These are phyloP conservation scores for Erysimum cheiranthoides DNA, from an alignment of 345 rosid species.

Conservation along the genomic window DNA sequence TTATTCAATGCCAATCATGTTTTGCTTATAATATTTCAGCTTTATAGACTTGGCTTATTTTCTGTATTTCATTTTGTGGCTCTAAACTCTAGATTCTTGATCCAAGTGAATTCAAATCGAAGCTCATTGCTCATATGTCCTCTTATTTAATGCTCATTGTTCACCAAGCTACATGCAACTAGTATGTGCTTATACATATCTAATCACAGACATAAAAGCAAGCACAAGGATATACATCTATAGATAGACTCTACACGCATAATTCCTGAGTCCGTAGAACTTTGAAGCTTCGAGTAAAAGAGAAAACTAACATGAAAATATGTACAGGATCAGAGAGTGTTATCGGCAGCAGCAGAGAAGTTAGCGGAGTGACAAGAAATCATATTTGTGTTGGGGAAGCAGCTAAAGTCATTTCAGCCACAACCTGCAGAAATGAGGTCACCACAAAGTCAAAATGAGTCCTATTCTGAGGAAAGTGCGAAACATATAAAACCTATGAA, in stretches of 20 bases:
- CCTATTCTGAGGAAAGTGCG: conserved; percentile 36
- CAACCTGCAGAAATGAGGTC: conserved; percentile 58
- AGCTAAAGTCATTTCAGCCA: conserved; percentile 70
- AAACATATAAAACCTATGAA: neutral
- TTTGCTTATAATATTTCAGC: conserved; percentile 8
- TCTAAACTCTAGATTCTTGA: conserved; percentile 25
- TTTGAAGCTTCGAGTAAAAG: conserved; percentile 3
- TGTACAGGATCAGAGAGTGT: conserved; percentile 74
- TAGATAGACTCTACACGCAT: neutral
- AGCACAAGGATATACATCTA: conserved; percentile 6
- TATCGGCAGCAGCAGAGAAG: conserved; percentile 92
- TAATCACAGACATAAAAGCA: neutral
- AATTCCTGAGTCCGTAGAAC: neutral
- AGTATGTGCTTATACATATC: conserved; percentile 11
- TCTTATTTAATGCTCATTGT: neutral
- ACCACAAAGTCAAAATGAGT: conserved; percentile 45
- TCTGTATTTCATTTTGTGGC: neutral
- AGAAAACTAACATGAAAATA: too few relatives aligned
- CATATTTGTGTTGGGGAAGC: conserved; percentile 87
- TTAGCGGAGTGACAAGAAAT: conserved; percentile 95
- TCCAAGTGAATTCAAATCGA: too few relatives aligned
- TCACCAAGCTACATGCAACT: neutral
- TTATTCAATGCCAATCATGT: neutral
- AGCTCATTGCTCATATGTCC: conserved; percentile 13
- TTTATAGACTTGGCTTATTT: neutral